phyloP scores from a whole-genome alignment of 1,139 yeast genomes.

The Pichia sp. region DNA sequence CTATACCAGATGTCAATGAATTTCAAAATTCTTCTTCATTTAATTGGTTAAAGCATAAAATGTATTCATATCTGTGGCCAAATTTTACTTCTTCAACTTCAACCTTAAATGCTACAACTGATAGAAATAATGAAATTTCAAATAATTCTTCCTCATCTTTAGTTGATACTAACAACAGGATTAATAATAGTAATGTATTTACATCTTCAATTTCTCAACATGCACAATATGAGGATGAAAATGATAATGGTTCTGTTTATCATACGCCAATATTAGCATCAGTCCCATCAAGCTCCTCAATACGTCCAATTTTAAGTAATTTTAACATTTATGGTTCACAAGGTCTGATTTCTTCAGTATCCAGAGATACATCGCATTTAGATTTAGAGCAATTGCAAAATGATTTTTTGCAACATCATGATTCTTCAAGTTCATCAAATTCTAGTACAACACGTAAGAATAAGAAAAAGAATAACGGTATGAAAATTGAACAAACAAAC shows the following conservation, averaged over 20 bases:
- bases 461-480: background rate
- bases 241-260: conserved; percentile 21
- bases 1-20: conserved; percentile 1
- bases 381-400: conserved; percentile 6
- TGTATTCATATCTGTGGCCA: conserved; percentile 17
- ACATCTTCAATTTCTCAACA: background rate
- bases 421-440: background rate
- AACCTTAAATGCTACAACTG: background rate
- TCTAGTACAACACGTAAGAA: background rate
- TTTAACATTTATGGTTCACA: conserved; percentile 19
- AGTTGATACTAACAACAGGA: background rate
- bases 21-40: conserved; percentile 9
- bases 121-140: background rate
- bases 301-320: conserved; percentile 16
- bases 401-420: background rate
- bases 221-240: conserved; percentile 14
- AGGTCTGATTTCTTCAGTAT: conserved; percentile 6
- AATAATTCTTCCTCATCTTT: background rate
- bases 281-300: conserved; percentile 9
- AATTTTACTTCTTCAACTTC: background rate
- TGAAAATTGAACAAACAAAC: background rate
- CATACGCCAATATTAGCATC: conserved; percentile 23
- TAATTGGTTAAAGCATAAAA: conserved; percentile 15
- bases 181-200: background rate
- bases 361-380: conserved; percentile 4